Conservation (phyloP, 495 filamentous ascomycete species). For the Penicillium bovifimosum region DNA sequence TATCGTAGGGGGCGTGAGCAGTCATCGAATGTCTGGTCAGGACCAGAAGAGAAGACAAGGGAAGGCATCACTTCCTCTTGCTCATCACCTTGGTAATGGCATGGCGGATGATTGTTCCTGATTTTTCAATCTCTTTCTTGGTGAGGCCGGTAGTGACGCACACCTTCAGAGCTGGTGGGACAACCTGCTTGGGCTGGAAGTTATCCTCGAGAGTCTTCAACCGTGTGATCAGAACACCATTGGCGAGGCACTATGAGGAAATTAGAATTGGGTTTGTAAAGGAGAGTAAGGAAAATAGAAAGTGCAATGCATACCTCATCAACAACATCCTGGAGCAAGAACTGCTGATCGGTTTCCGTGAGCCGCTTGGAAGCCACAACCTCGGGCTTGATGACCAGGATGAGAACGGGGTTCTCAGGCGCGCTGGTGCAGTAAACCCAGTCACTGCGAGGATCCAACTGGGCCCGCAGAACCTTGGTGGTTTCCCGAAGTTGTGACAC, state of each 20-base stretch:
- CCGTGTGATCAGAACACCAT: slow-evolving; percentile 81
- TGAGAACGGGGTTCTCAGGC: slow-evolving; percentile 78
- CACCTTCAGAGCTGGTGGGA: slow-evolving; percentile 78
- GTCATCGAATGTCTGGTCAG: slow-evolving; percentile 15
- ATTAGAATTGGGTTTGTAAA: slow-evolving; percentile 11
- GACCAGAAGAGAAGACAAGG: slow-evolving; percentile 4
- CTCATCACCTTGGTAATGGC: slow-evolving; percentile 85
- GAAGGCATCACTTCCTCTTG: slow-evolving; percentile 38
- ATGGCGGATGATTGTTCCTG: slow-evolving; percentile 80
- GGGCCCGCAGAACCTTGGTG: slow-evolving; percentile 71
- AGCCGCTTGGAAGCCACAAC: slow-evolving; percentile 65
- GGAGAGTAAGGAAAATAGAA: background rate
- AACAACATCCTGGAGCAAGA: slow-evolving; percentile 79
- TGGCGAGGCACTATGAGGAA: slow-evolving; percentile 56
- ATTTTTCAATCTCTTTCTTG: slow-evolving; percentile 92
- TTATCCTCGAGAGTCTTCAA: slow-evolving; percentile 70
- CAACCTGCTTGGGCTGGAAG: slow-evolving; percentile 56
- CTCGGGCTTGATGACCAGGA: slow-evolving; percentile 81
- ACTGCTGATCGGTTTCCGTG: slow-evolving; percentile 70
- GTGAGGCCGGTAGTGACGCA: slow-evolving; percentile 82
- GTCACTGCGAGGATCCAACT: slow-evolving; percentile 88
- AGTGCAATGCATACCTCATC: slow-evolving; percentile 66
- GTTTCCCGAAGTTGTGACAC: slow-evolving; percentile 72
- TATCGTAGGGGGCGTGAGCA: slow-evolving; percentile 23
- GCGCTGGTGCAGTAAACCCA: slow-evolving; percentile 82